Conservation (phyloP, 2,329 filamentous ascomycete species). For the Penicillium thymicola region DNA sequence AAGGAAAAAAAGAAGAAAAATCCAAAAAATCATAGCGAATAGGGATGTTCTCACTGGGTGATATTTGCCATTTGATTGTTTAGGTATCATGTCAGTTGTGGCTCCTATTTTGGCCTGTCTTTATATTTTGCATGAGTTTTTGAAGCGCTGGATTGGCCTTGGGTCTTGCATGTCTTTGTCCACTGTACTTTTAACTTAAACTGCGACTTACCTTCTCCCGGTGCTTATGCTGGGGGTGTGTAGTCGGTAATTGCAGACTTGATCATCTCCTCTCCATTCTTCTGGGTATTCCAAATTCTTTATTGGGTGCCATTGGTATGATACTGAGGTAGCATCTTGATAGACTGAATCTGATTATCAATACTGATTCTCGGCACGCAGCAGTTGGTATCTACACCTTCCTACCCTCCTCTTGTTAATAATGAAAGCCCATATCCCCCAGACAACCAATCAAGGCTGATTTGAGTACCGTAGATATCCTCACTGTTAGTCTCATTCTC, state of each 20-base stretch:
- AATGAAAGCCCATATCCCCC: background rate
- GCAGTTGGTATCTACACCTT: background rate
- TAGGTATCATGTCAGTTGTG: background rate
- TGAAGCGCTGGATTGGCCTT: constrained; percentile 30
- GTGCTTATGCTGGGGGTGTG: constrained; percentile 16
- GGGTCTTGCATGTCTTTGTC: constrained; percentile 33
- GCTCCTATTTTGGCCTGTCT: constrained; percentile 2
- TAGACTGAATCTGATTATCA: background rate
- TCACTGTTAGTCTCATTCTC: background rate
- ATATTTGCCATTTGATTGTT: constrained; percentile 2
- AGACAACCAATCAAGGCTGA: background rate
- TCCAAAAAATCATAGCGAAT: constrained; percentile 10
- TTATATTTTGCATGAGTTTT: constrained; percentile 25
- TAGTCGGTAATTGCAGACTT: constrained; percentile 30
- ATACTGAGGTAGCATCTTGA: no score
- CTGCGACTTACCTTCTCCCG: constrained; percentile 18
- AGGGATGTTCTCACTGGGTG: background rate
- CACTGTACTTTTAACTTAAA: constrained; percentile 34
- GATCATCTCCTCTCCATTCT: constrained; percentile 32
- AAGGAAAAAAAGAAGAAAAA: constrained; percentile 15
- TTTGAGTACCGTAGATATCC: background rate
- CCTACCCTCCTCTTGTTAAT: background rate
- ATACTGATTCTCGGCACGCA: background rate
- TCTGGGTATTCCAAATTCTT: background rate
- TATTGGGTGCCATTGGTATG: background rate